A percentile compares a stretch with the other conserved stretches of the same genome.
Conservation (phyloP, 768 basidiomycete species). For the Leccinum longicurvipes region DNA sequence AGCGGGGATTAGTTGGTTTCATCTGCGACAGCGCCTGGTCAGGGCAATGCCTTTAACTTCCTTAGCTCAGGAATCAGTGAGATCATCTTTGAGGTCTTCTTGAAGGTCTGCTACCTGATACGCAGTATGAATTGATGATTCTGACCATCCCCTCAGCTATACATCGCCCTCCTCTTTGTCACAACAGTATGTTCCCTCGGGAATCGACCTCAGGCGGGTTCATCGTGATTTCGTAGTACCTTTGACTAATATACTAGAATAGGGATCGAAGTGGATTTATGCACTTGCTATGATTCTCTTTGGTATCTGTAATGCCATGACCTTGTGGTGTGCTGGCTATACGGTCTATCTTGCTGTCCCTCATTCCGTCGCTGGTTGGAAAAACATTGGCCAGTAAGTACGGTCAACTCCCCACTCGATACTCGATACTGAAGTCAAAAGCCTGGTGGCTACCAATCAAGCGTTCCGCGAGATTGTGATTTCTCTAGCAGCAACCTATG, state of each 20-base stretch:
- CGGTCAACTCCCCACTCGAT: not conserved
- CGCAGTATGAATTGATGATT: slow-evolving; percentile 16
- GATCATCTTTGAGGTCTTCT: slow-evolving; percentile 75
- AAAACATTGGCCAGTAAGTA: slow-evolving; percentile 63
- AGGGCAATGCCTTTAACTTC: slow-evolving; percentile 77
- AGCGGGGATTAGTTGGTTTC: slow-evolving; percentile 60
- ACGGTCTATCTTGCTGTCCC: slow-evolving; percentile 86
- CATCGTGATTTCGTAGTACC: slow-evolving; percentile 1
- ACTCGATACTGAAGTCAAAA: slow-evolving; percentile 31
- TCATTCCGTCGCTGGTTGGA: slow-evolving; percentile 72
- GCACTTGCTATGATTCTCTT: slow-evolving; percentile 72
- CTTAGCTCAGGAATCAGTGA: slow-evolving; percentile 67
- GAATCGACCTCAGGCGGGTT: slow-evolving; percentile 69
- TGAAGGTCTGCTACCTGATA: slow-evolving; percentile 37
- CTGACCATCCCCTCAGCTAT: slow-evolving; percentile 46
- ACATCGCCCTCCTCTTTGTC: slow-evolving; percentile 81
- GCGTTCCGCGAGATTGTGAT: slow-evolving; percentile 84
- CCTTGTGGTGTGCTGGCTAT: slow-evolving; percentile 87
- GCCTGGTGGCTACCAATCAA: slow-evolving; percentile 59
- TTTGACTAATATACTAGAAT: slow-evolving; percentile 3
- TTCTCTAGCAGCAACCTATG: slow-evolving; percentile 72
- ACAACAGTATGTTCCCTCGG: slow-evolving; percentile 85
- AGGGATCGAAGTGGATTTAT: slow-evolving; percentile 89
- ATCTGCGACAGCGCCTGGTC: slow-evolving; percentile 61
- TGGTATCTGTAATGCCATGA: slow-evolving; percentile 73